A percentile compares a stretch with the other conserved stretches of the same genome.
These are phyloP conservation scores for Pythium aphanidermatum DNA, from an alignment of 352 stramenopile genomes.

Conservation along the genomic window DNA sequence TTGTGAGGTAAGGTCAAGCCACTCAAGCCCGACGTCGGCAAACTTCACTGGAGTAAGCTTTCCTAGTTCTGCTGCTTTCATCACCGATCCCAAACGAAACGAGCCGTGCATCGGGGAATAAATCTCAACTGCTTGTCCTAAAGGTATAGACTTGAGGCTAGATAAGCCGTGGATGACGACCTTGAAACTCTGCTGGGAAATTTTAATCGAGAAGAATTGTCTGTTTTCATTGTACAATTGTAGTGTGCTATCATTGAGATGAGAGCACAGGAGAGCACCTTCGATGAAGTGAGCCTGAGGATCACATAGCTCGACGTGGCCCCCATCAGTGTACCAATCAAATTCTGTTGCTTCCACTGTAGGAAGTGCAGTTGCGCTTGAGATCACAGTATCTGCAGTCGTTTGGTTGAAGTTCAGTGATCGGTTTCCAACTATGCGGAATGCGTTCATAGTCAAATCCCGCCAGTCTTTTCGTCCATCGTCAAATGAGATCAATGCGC, in stretches of 20 bases:
- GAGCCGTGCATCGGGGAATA: slow-evolving; percentile 45
- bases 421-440: slow-evolving; percentile 30
- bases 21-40: slow-evolving; percentile 26
- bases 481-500: slow-evolving; percentile 37
- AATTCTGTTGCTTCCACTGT: slow-evolving; percentile 18
- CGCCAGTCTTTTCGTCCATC: slow-evolving; percentile 47
- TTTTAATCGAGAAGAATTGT: slow-evolving; percentile 44
- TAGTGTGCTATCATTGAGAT: slow-evolving; percentile 25
- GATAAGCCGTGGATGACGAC: slow-evolving; percentile 46
- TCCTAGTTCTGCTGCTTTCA: slow-evolving; percentile 34
- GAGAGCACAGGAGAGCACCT: slow-evolving; percentile 41
- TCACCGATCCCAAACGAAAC: slow-evolving; percentile 28
- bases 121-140: slow-evolving; percentile 41
- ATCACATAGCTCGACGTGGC: slow-evolving; percentile 44
- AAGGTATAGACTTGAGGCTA: slow-evolving; percentile 34
- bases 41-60: slow-evolving; percentile 39
- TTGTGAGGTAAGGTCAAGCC: slow-evolving; percentile 45
- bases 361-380: no score
- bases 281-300: slow-evolving; percentile 28
- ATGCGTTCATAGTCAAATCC: slow-evolving; percentile 35
- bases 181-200: slow-evolving; percentile 35
- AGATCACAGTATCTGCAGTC: no score
- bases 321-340: slow-evolving; percentile 49
- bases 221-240: slow-evolving; percentile 49
- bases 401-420: neutral